Evolutionary conservation across 345 rosid genomes (phyloP), one percentile per base, ranked within the genome.

Genomic region (Euphorbia lathyris): DNA sequence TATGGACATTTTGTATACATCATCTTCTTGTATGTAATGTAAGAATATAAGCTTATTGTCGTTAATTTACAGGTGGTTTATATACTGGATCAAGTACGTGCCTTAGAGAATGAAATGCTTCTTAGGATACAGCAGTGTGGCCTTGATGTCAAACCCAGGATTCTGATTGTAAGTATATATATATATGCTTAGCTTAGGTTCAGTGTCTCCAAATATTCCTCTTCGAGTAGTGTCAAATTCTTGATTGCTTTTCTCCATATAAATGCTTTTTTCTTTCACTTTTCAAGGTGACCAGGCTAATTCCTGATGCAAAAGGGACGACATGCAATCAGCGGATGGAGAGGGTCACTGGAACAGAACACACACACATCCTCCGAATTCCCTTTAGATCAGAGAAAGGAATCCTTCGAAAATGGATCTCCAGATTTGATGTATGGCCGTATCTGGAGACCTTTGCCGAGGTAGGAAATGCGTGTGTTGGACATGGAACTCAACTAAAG

Each of bases 401-500:
- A 22, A 83, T 90, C 70, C 96, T 91, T 71, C 90, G 86, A 70
- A 85, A 92, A 58, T 94, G 98, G 98, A 87, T 94, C 78, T 94
- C 99, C 64, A 92, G 99, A 79, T 96, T 96, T 77, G 98, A 92
- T 73, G 89, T 96, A 25, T 96, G 99, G 99, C 99, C 99, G 66
- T 92, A 89, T 68, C 82, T 96, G 71, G 98, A 96, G 86, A 86
- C 77, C 66, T 96, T 65, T 88, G 87, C 99, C 73, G 86, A 85
- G 92, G 98, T 94, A 85, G 42, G 55, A 45, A 64, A 14, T 34
- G 38, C 7, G 38, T 34, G 4, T 34, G 7, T 34, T 34, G 38
- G 4, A 27, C 17, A 25, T 25, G 25, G 9, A 29, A 7, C 12
- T 63, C 25, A 53, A n/a, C n/a, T n/a, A n/a, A n/a, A n/a, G 26